These are phyloP conservation scores for Pythium insidiosum DNA, from an alignment of 352 stramenopile species.

Conservation along the genomic window DNA sequence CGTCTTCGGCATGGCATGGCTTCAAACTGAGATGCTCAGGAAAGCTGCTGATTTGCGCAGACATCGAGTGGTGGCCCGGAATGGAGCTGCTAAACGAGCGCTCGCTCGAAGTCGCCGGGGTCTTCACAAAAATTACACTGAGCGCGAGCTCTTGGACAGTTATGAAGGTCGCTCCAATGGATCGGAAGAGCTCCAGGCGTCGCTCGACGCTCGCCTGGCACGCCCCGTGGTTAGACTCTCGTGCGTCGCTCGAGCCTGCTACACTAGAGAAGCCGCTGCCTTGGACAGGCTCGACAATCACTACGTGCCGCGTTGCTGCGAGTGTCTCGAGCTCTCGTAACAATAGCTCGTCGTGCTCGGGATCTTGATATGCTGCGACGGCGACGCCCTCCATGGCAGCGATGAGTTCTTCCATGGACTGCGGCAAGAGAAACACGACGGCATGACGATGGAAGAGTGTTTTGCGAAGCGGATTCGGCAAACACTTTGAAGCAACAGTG, in stretches of 20 bases:
- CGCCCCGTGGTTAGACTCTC: constrained; percentile 6
- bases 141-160: constrained; percentile 73
- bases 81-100: constrained; percentile 60
- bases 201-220: constrained; percentile 34
- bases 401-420: constrained; percentile 76
- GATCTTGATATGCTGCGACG: constrained; percentile 43
- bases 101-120: constrained; percentile 39
- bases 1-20: constrained; percentile 15
- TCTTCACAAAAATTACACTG: constrained; percentile 78
- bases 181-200: constrained; percentile 48
- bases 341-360: constrained; percentile 44
- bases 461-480: constrained; percentile 71
- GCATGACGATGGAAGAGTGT: constrained; percentile 62
- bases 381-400: constrained; percentile 64
- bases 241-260: constrained; percentile 35
- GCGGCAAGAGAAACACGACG: constrained; percentile 63
- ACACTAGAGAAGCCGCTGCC: constrained; percentile 46
- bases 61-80: constrained; percentile 38
- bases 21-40: constrained; percentile 59
- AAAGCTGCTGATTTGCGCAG: constrained; percentile 46
- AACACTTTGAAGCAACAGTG: constrained; percentile 50
- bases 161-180: constrained; percentile 57
- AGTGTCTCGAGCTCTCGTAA: constrained; percentile 48
- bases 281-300: constrained; percentile 56
- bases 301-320: constrained; percentile 30